These are phyloP conservation scores for Kernera saxatilis DNA, from an alignment of 345 rosid species.

Conservation along the genomic window DNA sequence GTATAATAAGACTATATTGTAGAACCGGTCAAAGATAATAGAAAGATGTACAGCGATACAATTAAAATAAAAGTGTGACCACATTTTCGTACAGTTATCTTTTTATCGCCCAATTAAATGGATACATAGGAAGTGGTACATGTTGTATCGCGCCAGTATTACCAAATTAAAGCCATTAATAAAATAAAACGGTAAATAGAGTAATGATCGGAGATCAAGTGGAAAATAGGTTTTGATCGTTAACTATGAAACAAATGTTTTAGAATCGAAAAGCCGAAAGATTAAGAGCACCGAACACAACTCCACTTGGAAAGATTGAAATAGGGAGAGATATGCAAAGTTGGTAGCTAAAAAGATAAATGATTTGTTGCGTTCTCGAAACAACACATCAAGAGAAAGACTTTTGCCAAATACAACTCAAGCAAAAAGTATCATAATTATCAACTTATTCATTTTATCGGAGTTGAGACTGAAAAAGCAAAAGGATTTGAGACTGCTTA, in stretches of 20 bases:
- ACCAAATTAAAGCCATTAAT: neutral
- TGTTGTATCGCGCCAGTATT: neutral
- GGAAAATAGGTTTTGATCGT: neutral
- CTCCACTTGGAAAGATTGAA: neutral
- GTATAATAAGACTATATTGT: neutral
- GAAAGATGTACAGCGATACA: neutral
- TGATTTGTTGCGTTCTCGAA: constrained; percentile 3
- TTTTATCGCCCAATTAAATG: neutral
- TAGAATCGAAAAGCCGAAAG: neutral
- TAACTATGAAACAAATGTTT: neutral
- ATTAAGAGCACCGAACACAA: neutral
- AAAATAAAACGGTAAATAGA: neutral
- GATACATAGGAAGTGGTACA: neutral
- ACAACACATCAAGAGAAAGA: neutral
- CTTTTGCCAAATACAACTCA: neutral
- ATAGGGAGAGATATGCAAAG: neutral
- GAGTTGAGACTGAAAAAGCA: neutral
- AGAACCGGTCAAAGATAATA: too few species aligned
- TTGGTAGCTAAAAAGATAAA: neutral
- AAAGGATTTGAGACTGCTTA: neutral
- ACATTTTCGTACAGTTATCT: neutral
- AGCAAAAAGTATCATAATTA: constrained; percentile 16
- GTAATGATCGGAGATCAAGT: neutral
- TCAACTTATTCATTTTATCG: constrained; percentile 19
- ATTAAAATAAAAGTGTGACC: neutral